Evolutionary conservation across 306 rosid species (phyloP), one percentile per base, ranked within the genome.

Genomic region (Abrus pulchellus): DNA sequence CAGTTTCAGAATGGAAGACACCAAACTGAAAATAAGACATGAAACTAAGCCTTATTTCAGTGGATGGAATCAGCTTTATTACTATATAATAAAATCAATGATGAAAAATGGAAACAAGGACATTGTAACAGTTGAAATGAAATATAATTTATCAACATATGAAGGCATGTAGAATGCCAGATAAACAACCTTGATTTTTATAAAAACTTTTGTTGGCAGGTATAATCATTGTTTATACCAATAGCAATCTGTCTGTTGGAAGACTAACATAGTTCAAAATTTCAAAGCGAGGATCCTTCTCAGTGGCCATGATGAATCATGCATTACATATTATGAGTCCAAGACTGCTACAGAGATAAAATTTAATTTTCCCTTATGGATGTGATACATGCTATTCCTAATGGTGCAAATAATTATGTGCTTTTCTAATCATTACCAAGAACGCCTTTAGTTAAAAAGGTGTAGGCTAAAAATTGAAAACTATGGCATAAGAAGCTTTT

Each of bases 131-230:
- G 68, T 36, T 13, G 30, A 34, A 36, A 63, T 32, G 48, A 45
- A 75, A 27, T 34, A 75, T 32, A 45, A 41, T 13, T 44, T 74
- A 29, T 56, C 54, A 41, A 54, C 14, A 29, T 30, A 74, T 29
- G n/a, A 74, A 38, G 68, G 32, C 45, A 74, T 29, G 38, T 63
- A 76, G 63, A 62, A 49, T 47, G 38, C 59, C 14, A 63, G n/a
- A 63, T 7, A 75, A 60, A 48, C 50, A 27, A 5, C 12, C 36
- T 45, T 45, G 57, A 44, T 30, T 3, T 49, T 45, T 34, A 5
- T 57, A 28, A 28, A 60, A 30, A 60, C 64, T 56, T 20, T 49
- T 48, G 62, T 47, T 69, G 13, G 13, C 29, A 30, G 61, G 29
- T 78, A 54, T 56, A 56, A 78, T 59, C 44, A 57, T 34, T n/a